These are phyloP conservation scores for Penicillium sp. DNA, from an alignment of 2,329 filamentous ascomycete genomes.

Conservation along the genomic window DNA sequence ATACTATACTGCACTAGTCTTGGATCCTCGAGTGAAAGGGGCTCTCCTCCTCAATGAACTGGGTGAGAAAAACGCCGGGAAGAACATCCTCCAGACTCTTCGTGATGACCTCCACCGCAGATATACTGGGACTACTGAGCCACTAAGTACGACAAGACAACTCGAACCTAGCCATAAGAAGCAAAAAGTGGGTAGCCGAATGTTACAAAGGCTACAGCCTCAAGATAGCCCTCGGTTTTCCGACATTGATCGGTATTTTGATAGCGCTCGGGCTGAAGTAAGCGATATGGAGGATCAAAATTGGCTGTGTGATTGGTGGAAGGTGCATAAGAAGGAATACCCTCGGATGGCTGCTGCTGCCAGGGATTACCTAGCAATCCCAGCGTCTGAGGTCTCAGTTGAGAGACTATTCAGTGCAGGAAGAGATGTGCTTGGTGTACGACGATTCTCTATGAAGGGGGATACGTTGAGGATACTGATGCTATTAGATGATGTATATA, in stretches of 20 bases:
- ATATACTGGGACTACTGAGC: constrained; percentile 1
- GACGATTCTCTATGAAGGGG: constrained; percentile 5
- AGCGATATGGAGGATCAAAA: constrained; percentile 9
- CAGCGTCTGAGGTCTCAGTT: constrained; percentile 2
- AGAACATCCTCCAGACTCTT: not conserved
- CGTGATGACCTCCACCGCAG: constrained; percentile 1
- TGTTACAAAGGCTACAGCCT: constrained; percentile 9
- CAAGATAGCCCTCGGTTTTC: constrained; percentile 1
- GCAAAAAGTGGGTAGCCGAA: constrained; percentile 3
- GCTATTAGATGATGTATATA: not conserved
- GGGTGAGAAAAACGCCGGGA: not conserved
- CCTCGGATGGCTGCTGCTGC: constrained; percentile 4
- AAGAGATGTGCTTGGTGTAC: constrained; percentile 4
- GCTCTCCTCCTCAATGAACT: not conserved
- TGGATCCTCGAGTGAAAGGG: constrained; percentile 9
- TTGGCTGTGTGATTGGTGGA: constrained; percentile 7
- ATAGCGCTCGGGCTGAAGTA: constrained; percentile 5
- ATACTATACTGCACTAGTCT: constrained; percentile 4
- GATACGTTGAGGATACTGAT: not conserved
- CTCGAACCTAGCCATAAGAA: not conserved
- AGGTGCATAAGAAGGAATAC: constrained; percentile 1
- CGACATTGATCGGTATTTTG: constrained; percentile 9
- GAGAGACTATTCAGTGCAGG: constrained; percentile 4
- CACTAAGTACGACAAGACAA: not conserved
- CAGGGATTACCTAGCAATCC: constrained; percentile 6